Percentiles rank a stretch among this genome's conserved stretches.
Evolutionary conservation across 345 rosid species (phyloP).

Genomic region (Gossypium longicalyx): DNA sequence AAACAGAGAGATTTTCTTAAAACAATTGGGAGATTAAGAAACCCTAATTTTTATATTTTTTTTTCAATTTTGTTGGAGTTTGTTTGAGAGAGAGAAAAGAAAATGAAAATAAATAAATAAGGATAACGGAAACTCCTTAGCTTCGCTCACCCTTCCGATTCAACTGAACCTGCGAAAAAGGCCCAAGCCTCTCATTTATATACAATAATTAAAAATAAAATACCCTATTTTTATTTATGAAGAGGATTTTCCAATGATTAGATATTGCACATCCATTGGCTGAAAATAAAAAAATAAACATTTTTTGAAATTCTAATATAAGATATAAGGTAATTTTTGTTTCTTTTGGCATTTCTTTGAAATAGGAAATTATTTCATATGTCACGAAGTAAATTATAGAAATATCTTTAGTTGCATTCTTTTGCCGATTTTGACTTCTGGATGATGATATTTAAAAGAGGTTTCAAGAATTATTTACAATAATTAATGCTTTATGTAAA

Average conservation of each 20-base stretch:
- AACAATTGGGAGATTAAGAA: slow-evolving; percentile 19
- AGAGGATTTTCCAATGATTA: background rate
- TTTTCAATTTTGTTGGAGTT: slow-evolving; percentile 18
- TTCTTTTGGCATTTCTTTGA: no score
- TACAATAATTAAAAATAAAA: background rate
- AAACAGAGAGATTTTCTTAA: slow-evolving; percentile 6
- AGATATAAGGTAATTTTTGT: no score
- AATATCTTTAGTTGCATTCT: no score
- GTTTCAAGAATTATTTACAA: no score
- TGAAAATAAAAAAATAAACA: no score
- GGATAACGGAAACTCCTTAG: slow-evolving; percentile 80
- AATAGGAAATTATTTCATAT: no score
- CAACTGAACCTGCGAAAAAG: background rate
- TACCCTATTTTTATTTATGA: background rate
- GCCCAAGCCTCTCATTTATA: slow-evolving; percentile 10
- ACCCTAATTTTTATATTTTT: slow-evolving; percentile 45
- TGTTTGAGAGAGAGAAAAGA: slow-evolving; percentile 23
- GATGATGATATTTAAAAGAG: no score
- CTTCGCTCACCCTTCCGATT: slow-evolving; percentile 36
- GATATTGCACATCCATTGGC: no score
- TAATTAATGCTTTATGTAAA: no score
- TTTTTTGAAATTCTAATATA: no score
- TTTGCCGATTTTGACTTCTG: no score
- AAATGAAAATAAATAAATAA: slow-evolving; percentile 8
- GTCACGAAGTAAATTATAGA: no score